phyloP scores from a whole-genome alignment of 108 stramenopile species.

The Nitzschia sp. region DNA sequence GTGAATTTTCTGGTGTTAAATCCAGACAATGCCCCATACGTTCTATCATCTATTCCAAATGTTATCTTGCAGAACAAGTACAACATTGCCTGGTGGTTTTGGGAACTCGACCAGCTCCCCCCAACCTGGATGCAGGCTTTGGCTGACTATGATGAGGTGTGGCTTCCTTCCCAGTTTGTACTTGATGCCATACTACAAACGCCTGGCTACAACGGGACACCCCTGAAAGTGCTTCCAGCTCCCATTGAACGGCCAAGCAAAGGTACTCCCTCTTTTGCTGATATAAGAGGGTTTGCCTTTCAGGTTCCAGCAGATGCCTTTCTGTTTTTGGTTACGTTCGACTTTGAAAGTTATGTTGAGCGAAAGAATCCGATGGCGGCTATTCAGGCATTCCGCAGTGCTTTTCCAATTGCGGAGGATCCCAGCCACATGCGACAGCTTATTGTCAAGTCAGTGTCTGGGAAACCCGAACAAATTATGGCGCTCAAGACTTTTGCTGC shows the following conservation, averaged over 20 bases:
- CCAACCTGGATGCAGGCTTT: background rate
- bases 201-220: background rate
- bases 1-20: constrained; percentile 1
- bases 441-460: background rate
- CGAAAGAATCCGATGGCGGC: constrained; percentile 9
- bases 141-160: background rate
- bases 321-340: background rate
- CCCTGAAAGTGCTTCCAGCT: background rate
- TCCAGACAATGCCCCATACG: background rate
- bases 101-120: constrained; percentile 3
- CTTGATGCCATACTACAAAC: background rate
- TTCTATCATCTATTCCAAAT: background rate
- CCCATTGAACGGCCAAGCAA: background rate
- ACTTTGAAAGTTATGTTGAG: constrained; percentile 1
- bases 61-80: background rate
- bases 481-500: background rate
- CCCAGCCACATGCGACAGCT: background rate
- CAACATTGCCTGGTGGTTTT: background rate
- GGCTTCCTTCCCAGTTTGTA: constrained; percentile 4
- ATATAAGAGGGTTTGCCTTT: background rate
- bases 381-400: background rate
- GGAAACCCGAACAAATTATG: background rate
- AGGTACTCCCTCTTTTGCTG: background rate
- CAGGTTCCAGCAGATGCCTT: background rate
- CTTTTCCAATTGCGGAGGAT: background rate